These are phyloP conservation scores for Aspergillus aculeatus DNA, from an alignment of 2,329 filamentous ascomycete genomes.

Conservation along the genomic window DNA sequence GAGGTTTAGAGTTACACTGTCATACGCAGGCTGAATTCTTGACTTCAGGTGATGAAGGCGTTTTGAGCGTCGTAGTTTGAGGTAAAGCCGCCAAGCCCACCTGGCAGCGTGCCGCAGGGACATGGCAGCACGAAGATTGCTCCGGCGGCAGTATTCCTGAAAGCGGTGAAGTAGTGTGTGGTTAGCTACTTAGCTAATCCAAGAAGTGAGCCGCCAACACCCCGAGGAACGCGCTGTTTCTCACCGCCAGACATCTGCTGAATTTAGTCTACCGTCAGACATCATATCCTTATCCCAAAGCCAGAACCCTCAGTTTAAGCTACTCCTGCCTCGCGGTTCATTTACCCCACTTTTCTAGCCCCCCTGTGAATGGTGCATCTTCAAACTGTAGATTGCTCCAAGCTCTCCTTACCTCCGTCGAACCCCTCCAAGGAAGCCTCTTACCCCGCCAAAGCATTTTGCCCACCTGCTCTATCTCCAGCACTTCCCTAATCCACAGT, in stretches of 20 bases:
- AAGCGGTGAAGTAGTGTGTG: too few relatives aligned
- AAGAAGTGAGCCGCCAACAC: slow-evolving; percentile 12
- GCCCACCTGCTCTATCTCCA: slow-evolving; percentile 12
- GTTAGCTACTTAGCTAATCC: neutral
- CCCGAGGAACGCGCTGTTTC: slow-evolving; percentile 12
- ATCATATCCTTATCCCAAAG: slow-evolving; percentile 9
- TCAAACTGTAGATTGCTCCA: slow-evolving; percentile 13
- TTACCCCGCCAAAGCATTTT: slow-evolving; percentile 29
- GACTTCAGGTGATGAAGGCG: too few relatives aligned
- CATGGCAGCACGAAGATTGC: slow-evolving; percentile 2
- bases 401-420: slow-evolving; percentile 15
- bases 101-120: too few relatives aligned
- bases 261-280: slow-evolving; percentile 8
- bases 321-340: slow-evolving; percentile 1
- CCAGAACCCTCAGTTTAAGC: slow-evolving; percentile 7
- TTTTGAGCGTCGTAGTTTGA: too few relatives aligned
- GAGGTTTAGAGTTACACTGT: too few relatives aligned
- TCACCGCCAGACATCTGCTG: slow-evolving; percentile 21
- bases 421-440: slow-evolving; percentile 27
- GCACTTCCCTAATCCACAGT: slow-evolving; percentile 12
- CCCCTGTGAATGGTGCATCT: slow-evolving; percentile 7
- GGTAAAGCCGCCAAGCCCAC: too few relatives aligned
- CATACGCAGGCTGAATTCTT: too few relatives aligned
- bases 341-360: slow-evolving; percentile 13
- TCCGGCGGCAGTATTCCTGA: neutral